Conservation (phyloP, 1,284 basidiomycete species). For the Cutaneotrichosporon curvatum region DNA sequence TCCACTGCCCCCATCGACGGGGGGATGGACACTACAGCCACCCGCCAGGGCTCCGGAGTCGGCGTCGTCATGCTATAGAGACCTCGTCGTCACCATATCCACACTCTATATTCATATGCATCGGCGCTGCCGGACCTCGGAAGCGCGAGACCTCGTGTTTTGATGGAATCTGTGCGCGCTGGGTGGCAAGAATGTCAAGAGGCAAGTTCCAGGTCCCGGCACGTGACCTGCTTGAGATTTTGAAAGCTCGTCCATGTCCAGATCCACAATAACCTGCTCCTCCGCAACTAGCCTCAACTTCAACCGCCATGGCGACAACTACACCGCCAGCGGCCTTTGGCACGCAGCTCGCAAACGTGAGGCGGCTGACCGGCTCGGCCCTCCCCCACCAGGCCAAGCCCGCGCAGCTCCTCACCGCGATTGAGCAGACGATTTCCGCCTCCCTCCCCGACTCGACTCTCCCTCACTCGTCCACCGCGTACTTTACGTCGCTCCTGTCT, state of each 20-base stretch:
- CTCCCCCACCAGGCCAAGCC: constrained; percentile 83
- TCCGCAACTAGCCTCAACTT: background rate
- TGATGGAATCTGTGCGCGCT: too few relatives aligned
- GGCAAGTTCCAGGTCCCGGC: background rate
- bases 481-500: constrained; percentile 72
- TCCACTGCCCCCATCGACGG: constrained; percentile 71
- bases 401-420: constrained; percentile 76
- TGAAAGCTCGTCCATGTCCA: background rate
- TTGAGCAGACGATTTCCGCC: constrained; percentile 70
- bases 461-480: constrained; percentile 71
- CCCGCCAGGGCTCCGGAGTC: constrained; percentile 36
- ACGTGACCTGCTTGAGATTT: constrained; percentile 8
- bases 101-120: background rate
- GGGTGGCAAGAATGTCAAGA: too few relatives aligned
- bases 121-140: background rate
- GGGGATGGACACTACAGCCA: constrained; percentile 29
- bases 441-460: constrained; percentile 50
- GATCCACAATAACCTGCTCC: background rate
- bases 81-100: background rate
- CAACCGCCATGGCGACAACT: constrained; percentile 15
- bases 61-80: constrained; percentile 46
- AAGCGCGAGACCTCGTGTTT: too few relatives aligned
- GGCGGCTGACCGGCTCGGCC: constrained; percentile 74
- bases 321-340: constrained; percentile 26
- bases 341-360: constrained; percentile 69